These are phyloP conservation scores for Buddleja alternifolia DNA, from an alignment of 257 asterid genomes.

Conservation along the genomic window DNA sequence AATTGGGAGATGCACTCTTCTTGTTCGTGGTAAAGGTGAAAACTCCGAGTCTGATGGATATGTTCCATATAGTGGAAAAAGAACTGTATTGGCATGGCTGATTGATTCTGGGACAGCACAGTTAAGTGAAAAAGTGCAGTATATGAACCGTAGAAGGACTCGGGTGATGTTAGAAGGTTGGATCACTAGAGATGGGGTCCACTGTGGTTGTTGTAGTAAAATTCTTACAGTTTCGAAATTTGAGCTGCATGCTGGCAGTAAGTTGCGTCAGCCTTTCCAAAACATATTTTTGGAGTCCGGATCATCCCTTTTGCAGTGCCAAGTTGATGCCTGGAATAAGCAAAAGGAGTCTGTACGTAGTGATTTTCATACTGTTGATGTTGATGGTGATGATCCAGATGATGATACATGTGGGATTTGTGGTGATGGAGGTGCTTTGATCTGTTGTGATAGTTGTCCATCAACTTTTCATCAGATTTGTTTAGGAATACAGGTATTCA, in stretches of 20 bases:
- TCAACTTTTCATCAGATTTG: conserved; percentile 90
- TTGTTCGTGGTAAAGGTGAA: conserved; percentile 62
- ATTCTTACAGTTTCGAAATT: conserved; percentile 84
- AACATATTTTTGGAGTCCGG: conserved; percentile 79
- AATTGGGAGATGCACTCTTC: conserved; percentile 86
- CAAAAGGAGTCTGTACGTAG: conserved; percentile 62
- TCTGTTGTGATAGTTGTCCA: conserved; percentile 96
- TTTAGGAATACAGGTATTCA: conserved; percentile 72
- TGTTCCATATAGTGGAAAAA: conserved; percentile 78
- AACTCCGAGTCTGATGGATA: conserved; percentile 68
- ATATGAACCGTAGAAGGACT: conserved; percentile 76
- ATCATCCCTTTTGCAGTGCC: conserved; percentile 79
- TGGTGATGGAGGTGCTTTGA: conserved; percentile 95
- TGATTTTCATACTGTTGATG: conserved; percentile 58
- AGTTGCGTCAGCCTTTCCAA: conserved; percentile 82
- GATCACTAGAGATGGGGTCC: conserved; percentile 89
- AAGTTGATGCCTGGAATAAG: conserved; percentile 80
- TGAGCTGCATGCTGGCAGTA: conserved; percentile 95
- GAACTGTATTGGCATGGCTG: conserved; percentile 85
- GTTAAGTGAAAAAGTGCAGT: conserved; percentile 81
- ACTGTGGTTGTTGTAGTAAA: conserved; percentile 96
- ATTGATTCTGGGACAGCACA: conserved; percentile 76
- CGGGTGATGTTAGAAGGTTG: conserved; percentile 86
- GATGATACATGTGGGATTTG: conserved; percentile 93
- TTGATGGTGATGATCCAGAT: conserved; percentile 80